A percentile compares a stretch with the other conserved stretches of the same genome.
Evolutionary conservation across 164 flowering plant species (phyloP).

Genomic region (Platanus orientalis): DNA sequence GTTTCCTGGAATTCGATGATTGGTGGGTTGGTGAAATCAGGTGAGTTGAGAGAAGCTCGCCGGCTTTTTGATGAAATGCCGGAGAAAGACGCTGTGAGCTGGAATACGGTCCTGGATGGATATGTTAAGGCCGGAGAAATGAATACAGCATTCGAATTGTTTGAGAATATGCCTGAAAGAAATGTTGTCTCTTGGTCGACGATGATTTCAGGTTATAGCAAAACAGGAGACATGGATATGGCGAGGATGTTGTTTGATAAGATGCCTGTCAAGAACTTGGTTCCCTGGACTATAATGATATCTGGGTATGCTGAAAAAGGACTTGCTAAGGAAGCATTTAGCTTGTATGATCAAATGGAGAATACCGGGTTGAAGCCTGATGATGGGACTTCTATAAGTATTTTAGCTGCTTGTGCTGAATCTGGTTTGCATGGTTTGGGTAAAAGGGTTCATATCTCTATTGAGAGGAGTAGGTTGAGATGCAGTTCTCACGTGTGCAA

Average conservation of each 20-base stretch:
- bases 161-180: too few species aligned
- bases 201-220: neutral
- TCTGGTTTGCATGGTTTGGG: neutral
- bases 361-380: neutral
- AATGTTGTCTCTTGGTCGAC: neutral
- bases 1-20: too few species aligned
- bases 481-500: neutral
- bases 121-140: neutral
- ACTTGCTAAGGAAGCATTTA: neutral
- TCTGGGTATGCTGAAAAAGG: neutral
- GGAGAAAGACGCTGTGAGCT: neutral
- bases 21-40: neutral
- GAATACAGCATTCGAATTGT: neutral
- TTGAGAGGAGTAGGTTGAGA: neutral
- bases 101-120: neutral
- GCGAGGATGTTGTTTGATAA: neutral
- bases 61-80: neutral
- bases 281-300: neutral
- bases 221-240: neutral
- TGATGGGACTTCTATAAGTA: neutral
- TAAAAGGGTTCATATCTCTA: neutral
- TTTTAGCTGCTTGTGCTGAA: neutral
- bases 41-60: neutral
- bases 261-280: neutral
- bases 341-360: neutral